Evolutionary conservation across 495 filamentous ascomycete species (phyloP).

Genomic region (Penicillium angulare): DNA sequence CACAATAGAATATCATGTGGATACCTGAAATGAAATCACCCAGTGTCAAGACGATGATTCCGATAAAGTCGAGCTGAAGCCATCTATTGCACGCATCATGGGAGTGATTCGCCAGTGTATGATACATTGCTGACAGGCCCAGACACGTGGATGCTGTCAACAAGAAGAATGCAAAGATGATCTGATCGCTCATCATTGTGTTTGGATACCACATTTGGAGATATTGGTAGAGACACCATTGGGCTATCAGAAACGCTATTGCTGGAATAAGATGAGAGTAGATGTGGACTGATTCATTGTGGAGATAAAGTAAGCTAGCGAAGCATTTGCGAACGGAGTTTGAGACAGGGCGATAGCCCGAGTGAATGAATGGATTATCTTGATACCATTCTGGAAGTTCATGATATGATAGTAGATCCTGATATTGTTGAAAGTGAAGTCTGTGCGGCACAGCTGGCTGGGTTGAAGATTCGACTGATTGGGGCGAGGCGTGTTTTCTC

Average conservation of each 20-base stretch:
- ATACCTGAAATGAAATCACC: slow-evolving; percentile 30
- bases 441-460: not conserved
- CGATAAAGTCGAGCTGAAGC: slow-evolving; percentile 26
- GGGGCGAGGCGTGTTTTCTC: not conserved
- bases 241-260: slow-evolving; percentile 17
- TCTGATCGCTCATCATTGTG: not conserved
- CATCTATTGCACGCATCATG: slow-evolving; percentile 19
- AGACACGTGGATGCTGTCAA: slow-evolving; percentile 21
- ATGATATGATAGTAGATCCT: not conserved
- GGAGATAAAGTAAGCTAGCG: slow-evolving; percentile 27
- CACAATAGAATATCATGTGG: slow-evolving; percentile 28
- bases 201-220: slow-evolving; percentile 6
- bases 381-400: slow-evolving; percentile 32
- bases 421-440: not conserved
- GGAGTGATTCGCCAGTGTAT: slow-evolving; percentile 33
- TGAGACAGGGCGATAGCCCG: slow-evolving; percentile 32
- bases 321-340: slow-evolving; percentile 27
- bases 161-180: slow-evolving; percentile 29
- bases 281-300: slow-evolving; percentile 39
- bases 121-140: slow-evolving; percentile 26
- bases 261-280: too few species aligned
- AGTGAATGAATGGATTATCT: slow-evolving; percentile 27
- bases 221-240: slow-evolving; percentile 19
- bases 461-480: not conserved
- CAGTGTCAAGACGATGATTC: slow-evolving; percentile 19